A percentile compares a stretch with the other conserved stretches of the same genome.
Evolutionary conservation across 1,284 basidiomycete genomes (phyloP).

Genomic region (Wallemia mellicola): DNA sequence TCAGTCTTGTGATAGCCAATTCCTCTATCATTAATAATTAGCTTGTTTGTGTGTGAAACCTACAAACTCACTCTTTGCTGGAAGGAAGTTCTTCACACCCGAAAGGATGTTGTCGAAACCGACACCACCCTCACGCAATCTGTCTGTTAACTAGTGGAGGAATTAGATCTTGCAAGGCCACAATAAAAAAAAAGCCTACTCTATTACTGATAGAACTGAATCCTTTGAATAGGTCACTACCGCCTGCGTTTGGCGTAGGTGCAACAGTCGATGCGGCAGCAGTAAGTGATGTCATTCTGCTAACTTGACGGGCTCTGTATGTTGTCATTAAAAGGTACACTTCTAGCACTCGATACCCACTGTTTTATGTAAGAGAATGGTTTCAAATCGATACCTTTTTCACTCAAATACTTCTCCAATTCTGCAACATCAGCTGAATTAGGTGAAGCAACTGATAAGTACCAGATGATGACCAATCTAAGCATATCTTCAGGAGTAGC

Average conservation of each 20-base stretch:
- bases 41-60: no score
- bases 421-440: conserved; percentile 63
- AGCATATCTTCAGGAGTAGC: conserved; percentile 47
- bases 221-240: conserved; percentile 55
- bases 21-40: conserved; percentile 21
- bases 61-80: conserved; percentile 31
- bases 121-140: conserved; percentile 56
- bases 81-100: conserved; percentile 93
- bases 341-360: conserved; percentile 10
- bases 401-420: conserved; percentile 56
- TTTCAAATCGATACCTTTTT: conserved; percentile 43
- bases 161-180: not conserved
- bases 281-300: conserved; percentile 51
- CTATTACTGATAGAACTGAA: conserved; percentile 74
- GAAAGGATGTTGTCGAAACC: conserved; percentile 74
- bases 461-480: conserved; percentile 75
- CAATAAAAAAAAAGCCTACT: conserved; percentile 21
- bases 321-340: not conserved
- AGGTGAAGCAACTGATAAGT: conserved; percentile 43
- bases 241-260: conserved; percentile 14
- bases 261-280: conserved; percentile 23
- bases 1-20: conserved; percentile 64
- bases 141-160: conserved; percentile 41
- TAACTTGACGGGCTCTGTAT: conserved; percentile 20
- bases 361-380: conserved; percentile 81